Evolutionary conservation across 768 basidiomycete genomes (phyloP), one percentile per base, ranked within the genome.

Genomic region (Lactifluus volemus): DNA sequence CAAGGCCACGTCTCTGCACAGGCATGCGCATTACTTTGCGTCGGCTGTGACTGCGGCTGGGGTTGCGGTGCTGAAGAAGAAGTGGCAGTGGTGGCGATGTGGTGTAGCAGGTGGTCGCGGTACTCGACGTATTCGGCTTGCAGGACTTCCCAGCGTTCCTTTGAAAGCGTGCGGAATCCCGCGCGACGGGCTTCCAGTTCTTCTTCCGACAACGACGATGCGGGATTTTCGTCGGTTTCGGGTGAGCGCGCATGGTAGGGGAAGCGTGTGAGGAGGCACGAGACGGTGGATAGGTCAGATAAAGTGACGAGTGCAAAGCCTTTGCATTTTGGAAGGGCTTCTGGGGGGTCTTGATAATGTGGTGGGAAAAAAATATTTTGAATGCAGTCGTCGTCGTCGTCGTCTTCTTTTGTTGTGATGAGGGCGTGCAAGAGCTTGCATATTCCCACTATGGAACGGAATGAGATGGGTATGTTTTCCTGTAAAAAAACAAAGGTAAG

Each of bases 281-380:
- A 71, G 2, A 73, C 76, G 29, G 82, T 77, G 1, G 73, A 70
- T 1, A 68, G 39, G 5, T 71, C 59, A 2, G 75, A 70, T 48
- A 92, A 73, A 0, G 82, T 82, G 56, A 92, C 73, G 32, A 92
- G 79, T 0, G 88, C 88, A 63, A 91, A 92, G 1, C 87, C 86
- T 74, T 86, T 91, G 71, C 80, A 85, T 56, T 78, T 80, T 2
- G 85, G 82, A 14, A 72, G 65, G 29, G 79, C 77, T 2, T 73
- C 81, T 14, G 81, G 78, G 54, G 76, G 76, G 68, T 88, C 87
- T 51, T 80, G 78, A 68, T 85, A 80, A 66, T 90, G 86, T 0
- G 81, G 75, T 12, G 84, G 86, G 30, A 88, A 76, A 1, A 71
- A 63, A 45, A 92, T 74, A 41, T 69, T 64, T 68, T 91, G 84